phyloP scores from a whole-genome alignment of 306 rosid genomes.

The Fagus crenata region DNA sequence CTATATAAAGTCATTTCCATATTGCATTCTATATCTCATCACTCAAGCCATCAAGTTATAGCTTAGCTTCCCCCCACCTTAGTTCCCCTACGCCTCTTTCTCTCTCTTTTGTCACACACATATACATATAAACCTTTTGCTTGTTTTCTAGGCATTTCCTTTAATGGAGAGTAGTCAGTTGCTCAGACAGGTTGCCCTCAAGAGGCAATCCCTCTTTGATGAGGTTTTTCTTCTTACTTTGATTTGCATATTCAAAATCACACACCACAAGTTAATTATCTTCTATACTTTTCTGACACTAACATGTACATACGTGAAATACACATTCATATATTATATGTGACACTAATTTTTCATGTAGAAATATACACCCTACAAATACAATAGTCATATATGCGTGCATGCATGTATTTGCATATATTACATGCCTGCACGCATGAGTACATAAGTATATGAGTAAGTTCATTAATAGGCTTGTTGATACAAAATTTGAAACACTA shows the following conservation, averaged over 20 bases:
- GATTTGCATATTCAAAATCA: background rate
- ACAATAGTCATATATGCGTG: no score
- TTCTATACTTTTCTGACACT: background rate
- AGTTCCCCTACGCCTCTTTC: background rate
- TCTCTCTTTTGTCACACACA: constrained; percentile 8
- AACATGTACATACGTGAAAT: background rate
- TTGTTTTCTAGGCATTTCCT: background rate
- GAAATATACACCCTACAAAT: background rate
- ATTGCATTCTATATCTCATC: constrained; percentile 11
- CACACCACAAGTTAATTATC: background rate
- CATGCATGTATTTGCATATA: no score
- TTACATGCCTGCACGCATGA: no score
- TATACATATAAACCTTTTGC: background rate
- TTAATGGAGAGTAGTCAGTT: constrained; percentile 60
- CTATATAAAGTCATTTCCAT: constrained; percentile 25
- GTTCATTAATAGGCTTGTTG: no score
- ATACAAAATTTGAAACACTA: no score
- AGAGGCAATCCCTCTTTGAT: constrained; percentile 78
- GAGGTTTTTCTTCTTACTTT: constrained; percentile 47
- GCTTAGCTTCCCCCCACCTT: background rate
- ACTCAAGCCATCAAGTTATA: constrained; percentile 24
- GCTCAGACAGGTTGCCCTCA: constrained; percentile 48
- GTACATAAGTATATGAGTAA: no score
- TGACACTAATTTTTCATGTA: background rate
- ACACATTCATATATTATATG: background rate